Base-by-base conservation (phyloP, 129 eudicot species). In the Chrysanthemum makinoi region DNA sequence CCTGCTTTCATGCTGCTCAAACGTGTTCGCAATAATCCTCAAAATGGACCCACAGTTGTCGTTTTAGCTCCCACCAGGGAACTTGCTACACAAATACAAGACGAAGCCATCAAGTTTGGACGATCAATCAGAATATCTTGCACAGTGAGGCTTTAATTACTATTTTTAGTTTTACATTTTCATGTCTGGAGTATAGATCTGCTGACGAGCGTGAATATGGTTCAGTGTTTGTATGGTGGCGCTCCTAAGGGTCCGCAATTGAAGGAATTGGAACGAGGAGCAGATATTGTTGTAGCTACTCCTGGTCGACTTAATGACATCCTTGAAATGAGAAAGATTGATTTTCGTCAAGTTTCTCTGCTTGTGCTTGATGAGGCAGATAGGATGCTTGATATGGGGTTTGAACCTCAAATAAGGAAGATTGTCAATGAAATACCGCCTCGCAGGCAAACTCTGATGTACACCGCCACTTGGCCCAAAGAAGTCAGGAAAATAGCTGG, bases 231-330 rank as follows among this genome's bases (percentile, higher is more conserved):
- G 80, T 93, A 89, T 79, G 98, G 98, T 74, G 98, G 98, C 39
- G 98, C 95, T 24, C 89, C 95, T 4, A 93, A 93, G 75, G 95
- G 88, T 39, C 88, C 86, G 26, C 98, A 93, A 70, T 61, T 93
- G 39, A 87, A 89, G 62, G 98, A 93, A 68, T 79, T 93, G 33
- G 96, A 90, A 17, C 87, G 87, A 52, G 98, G 96, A 55, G 88
- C 92, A 15, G 98, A 93, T 77, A 79, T 93, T 10, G 90, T 93
- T 74, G 98, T 93, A 26, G 98, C 96, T 10, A 93, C 98, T 68
- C 98, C 98, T 70, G 98, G 95, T n/a, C 87, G 98, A 39, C 95
- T 93, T 54, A 93, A 89, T 80, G 98, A 93, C 80, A 93, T 93
- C 28, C 95, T 93, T 72, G 98, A 93, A 64, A 93, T 86, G 90